A percentile compares a stretch with the other conserved stretches of the same genome.
phyloP scores from a whole-genome alignment of 2,329 filamentous ascomycete species.

The Zymoseptoria brevis region DNA sequence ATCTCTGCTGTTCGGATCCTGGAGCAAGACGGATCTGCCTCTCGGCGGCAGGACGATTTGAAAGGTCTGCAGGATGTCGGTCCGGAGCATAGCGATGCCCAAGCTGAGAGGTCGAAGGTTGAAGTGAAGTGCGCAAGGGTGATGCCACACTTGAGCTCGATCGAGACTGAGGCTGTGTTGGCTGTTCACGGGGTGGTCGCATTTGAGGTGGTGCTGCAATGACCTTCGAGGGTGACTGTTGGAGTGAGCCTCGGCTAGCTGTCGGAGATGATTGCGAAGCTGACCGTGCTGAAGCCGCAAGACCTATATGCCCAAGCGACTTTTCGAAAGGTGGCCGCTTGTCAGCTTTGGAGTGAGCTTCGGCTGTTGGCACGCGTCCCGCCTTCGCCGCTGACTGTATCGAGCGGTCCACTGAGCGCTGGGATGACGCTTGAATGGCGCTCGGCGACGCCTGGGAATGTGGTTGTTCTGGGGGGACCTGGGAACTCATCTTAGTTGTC shows the following conservation, averaged over 20 bases:
- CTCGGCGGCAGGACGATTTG: neutral
- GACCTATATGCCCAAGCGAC: neutral
- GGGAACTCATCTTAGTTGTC: neutral
- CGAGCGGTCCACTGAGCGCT: neutral
- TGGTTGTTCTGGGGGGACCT: neutral
- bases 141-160: neutral
- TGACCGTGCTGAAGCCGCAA: neutral
- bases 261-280: neutral
- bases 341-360: neutral
- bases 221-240: neutral
- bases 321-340: neutral
- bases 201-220: neutral
- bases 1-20: neutral
- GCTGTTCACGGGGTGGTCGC: neutral
- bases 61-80: neutral
- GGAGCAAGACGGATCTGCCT: neutral
- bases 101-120: neutral
- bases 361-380: no score
- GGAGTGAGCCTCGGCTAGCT: neutral
- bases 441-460: neutral
- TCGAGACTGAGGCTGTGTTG: neutral
- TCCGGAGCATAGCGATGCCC: neutral
- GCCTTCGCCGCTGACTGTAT: neutral
- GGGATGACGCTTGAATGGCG: neutral
- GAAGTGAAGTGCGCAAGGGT: neutral